Conservation (phyloP, 2,329 filamentous ascomycete genomes). For the Fonsecaea erecta region DNA sequence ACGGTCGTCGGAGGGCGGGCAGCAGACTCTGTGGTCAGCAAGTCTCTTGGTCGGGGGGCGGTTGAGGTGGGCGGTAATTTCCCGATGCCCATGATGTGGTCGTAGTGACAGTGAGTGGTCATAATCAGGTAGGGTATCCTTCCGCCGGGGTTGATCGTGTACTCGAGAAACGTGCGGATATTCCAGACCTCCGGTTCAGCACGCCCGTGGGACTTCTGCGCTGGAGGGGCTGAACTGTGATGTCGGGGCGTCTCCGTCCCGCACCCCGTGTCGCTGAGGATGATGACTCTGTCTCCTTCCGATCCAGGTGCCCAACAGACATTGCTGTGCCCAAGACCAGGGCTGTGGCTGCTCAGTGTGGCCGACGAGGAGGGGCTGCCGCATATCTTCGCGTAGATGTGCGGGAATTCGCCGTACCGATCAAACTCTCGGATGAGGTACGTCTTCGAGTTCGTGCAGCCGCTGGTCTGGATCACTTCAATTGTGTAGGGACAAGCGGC, state of each 20-base stretch:
- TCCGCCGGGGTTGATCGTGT: constrained; percentile 32
- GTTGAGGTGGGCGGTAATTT: constrained; percentile 24
- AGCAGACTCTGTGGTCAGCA: not conserved
- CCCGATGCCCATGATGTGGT: constrained; percentile 44
- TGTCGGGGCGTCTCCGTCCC: constrained; percentile 26
- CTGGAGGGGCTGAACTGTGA: too few species aligned
- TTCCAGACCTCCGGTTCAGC: constrained; percentile 28
- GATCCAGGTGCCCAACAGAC: not conserved
- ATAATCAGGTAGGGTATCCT: constrained; percentile 33
- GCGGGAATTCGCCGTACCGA: constrained; percentile 35
- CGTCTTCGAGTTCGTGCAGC: constrained; percentile 8
- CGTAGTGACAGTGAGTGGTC: constrained; percentile 36
- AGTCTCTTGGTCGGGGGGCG: too few species aligned
- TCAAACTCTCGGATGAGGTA: constrained; percentile 35
- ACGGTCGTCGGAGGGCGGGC: constrained; percentile 23
- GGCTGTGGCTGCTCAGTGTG: not conserved
- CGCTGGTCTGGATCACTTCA: constrained; percentile 2
- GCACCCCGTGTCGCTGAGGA: constrained; percentile 36
- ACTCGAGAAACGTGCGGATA: constrained; percentile 32
- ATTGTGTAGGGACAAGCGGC: constrained; percentile 25
- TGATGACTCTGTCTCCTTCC: constrained; percentile 25
- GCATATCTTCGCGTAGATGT: constrained; percentile 36
- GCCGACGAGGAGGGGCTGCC: constrained; percentile 2
- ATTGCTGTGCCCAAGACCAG: not conserved
- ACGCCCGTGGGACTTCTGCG: too few species aligned